A percentile compares a stretch with the other conserved stretches of the same genome.
Evolutionary conservation across 2,329 filamentous ascomycete species (phyloP).

Genomic region (Hypomyces perniciosus): DNA sequence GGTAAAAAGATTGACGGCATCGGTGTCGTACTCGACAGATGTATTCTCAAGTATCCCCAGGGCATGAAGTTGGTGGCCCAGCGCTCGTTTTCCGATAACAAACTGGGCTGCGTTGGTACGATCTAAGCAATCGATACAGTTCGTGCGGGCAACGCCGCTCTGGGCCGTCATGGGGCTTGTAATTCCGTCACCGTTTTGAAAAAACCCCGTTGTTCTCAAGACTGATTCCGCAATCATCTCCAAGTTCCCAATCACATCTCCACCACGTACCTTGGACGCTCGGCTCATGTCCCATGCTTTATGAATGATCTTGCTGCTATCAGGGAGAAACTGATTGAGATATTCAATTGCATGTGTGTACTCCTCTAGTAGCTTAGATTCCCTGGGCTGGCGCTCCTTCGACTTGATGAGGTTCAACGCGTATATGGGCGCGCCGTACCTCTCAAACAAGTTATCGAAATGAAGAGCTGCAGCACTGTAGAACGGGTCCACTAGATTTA

Average conservation of each 20-base stretch:
- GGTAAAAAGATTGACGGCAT: conserved; percentile 92
- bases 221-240: conserved; percentile 88
- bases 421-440: conserved; percentile 89
- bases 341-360: conserved; percentile 85
- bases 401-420: conserved; percentile 88
- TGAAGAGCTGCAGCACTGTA: conserved; percentile 89
- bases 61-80: conserved; percentile 87
- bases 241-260: conserved; percentile 89
- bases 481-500: conserved; percentile 94
- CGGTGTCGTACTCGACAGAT: conserved; percentile 84
- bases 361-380: conserved; percentile 83
- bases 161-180: conserved; percentile 63
- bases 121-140: conserved; percentile 97
- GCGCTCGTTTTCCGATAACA: conserved; percentile 88
- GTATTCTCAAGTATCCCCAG: conserved; percentile 78
- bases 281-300: conserved; percentile 98
- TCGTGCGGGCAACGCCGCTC: conserved; percentile 89
- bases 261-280: conserved; percentile 83
- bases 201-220: conserved; percentile 81
- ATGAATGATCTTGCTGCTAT: conserved; percentile 80
- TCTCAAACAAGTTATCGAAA: conserved; percentile 88
- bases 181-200: conserved; percentile 78
- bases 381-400: conserved; percentile 79
- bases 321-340: conserved; percentile 86
- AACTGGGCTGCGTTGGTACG: conserved; percentile 97